Evolutionary conservation across 148 eudicot genomes (phyloP).

Genomic region (Persicaria maculosa): DNA sequence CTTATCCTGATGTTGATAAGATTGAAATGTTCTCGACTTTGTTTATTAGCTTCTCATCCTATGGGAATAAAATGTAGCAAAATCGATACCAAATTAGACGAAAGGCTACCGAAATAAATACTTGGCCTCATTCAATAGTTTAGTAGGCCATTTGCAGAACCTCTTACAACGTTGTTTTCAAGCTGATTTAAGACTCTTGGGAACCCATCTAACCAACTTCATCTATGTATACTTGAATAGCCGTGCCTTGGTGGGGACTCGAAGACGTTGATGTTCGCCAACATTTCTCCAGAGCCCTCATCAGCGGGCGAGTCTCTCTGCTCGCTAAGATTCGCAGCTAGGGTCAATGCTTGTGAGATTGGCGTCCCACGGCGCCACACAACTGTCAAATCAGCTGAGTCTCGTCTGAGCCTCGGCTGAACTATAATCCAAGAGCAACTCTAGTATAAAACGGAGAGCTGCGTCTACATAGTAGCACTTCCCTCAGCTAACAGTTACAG

Average conservation of each 20-base stretch:
- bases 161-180: neutral
- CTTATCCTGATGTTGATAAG: no score
- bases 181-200: constrained; percentile 45
- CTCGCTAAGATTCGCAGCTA: constrained; percentile 82
- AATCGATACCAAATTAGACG: no score
- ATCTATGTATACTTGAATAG: constrained; percentile 30
- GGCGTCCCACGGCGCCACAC: constrained; percentile 88
- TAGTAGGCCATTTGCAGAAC: no score
- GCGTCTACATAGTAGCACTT: neutral
- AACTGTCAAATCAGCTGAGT: constrained; percentile 45
- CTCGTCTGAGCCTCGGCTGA: constrained; percentile 72
- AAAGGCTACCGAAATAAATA: no score
- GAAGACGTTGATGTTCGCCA: constrained; percentile 90
- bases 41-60: neutral
- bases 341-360: constrained; percentile 93
- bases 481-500: neutral
- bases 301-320: constrained; percentile 82
- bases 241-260: constrained; percentile 99
- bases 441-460: neutral
- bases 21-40: no score
- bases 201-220: neutral
- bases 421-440: constrained; percentile 5
- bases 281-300: constrained; percentile 76
- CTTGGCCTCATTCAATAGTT: no score
- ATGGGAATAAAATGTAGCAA: neutral